Evolutionary conservation across 1,139 yeast genomes (phyloP).

Genomic region (Wickerhamomyces sp.): DNA sequence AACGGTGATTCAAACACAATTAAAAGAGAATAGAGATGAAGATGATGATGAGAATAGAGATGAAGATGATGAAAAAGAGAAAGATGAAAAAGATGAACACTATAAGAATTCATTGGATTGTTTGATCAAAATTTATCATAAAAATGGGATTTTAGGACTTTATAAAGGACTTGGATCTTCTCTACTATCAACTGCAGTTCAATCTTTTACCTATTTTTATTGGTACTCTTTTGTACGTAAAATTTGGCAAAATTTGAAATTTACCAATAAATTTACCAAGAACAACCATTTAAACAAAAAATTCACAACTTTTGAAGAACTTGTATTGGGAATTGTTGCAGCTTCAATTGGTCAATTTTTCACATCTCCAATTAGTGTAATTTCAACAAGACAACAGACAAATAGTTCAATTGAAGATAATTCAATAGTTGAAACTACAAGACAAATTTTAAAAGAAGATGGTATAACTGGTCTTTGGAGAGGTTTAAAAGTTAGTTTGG

Average conservation of each 20-base stretch:
- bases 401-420: conserved; percentile 27
- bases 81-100: conserved; percentile 16
- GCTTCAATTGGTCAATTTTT: conserved; percentile 82
- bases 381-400: conserved; percentile 83
- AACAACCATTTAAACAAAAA: conserved; percentile 26
- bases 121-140: conserved; percentile 48
- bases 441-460: conserved; percentile 57
- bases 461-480: conserved; percentile 77
- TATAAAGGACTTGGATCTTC: conserved; percentile 73
- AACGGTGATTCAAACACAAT: conserved; percentile 68
- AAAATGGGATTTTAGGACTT: conserved; percentile 67
- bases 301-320: conserved; percentile 62
- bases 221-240: conserved; percentile 78
- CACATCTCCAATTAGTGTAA: conserved; percentile 78
- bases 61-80: conserved; percentile 16
- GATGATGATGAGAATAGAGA: conserved; percentile 6
- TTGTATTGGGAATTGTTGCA: conserved; percentile 76
- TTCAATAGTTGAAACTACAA: conserved; percentile 42
- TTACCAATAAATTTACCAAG: conserved; percentile 13
- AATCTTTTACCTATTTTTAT: conserved; percentile 79
- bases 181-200: conserved; percentile 68
- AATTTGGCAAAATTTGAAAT: conserved; percentile 39
- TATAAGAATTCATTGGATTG: conserved; percentile 65
- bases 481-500: conserved; percentile 77
- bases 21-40: conserved; percentile 5